Conservation (phyloP, 169 alveolate genomes). For the Plasmodium falciparum region DNA sequence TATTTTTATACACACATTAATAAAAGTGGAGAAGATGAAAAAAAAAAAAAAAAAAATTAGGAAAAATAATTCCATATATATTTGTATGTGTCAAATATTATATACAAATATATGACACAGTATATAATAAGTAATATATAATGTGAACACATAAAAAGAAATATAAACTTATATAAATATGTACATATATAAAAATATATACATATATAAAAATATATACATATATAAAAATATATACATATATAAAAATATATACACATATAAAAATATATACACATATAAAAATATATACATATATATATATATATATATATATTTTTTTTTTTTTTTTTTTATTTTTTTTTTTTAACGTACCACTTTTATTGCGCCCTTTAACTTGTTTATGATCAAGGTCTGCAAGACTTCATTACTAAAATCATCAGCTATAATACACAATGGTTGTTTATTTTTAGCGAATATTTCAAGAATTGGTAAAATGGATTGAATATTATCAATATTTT, state of each 20-base stretch:
- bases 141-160: background rate
- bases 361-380: conserved; percentile 90
- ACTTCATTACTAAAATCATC: conserved; percentile 92
- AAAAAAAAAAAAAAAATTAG: background rate
- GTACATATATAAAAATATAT: no score
- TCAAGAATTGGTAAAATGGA: conserved; percentile 89
- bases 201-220: no score
- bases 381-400: conserved; percentile 89
- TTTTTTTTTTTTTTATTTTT: background rate
- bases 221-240: no score
- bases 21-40: background rate
- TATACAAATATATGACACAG: no score
- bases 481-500: conserved; percentile 88
- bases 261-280: no score
- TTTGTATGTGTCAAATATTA: no score
- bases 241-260: no score
- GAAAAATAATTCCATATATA: no score
- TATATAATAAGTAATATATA: no score
- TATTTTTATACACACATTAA: background rate
- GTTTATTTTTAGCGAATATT: conserved; percentile 88
- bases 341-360: conserved; percentile 80
- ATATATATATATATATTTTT: no score
- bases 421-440: conserved; percentile 90
- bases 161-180: background rate
- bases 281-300: conserved; percentile 5